Evolutionary conservation across 192 early-diverging fungal species (phyloP).

Genomic region (Entomortierella lignicola): DNA sequence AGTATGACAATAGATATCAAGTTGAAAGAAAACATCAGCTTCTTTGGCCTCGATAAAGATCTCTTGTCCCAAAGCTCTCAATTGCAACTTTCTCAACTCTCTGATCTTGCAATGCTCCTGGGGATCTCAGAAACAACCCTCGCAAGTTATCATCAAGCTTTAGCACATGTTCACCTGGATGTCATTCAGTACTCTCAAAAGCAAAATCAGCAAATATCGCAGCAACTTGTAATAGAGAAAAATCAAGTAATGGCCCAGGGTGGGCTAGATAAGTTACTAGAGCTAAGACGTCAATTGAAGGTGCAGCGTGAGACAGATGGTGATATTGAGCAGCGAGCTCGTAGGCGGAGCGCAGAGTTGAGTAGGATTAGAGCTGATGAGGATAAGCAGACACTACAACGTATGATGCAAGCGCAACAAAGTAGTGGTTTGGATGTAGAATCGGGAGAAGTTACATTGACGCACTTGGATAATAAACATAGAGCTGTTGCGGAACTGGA

Average conservation of each 20-base stretch:
- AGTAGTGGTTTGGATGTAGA: conserved; percentile 21
- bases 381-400: not conserved
- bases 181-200: not conserved
- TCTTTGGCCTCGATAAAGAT: conserved; percentile 13
- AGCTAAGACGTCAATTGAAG: conserved; percentile 1
- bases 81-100: not conserved
- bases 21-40: conserved; percentile 18
- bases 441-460: conserved; percentile 10
- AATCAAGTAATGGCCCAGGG: not conserved
- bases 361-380: conserved; percentile 6
- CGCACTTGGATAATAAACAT: conserved; percentile 21
- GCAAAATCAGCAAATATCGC: not conserved
- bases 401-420: conserved; percentile 6
- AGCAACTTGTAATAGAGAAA: not conserved
- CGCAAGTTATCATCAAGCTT: conserved; percentile 9
- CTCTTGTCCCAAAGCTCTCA: conserved; percentile 1
- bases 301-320: conserved; percentile 12
- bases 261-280: conserved; percentile 7
- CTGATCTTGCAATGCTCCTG: conserved; percentile 34
- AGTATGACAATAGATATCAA: conserved; percentile 6
- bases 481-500: conserved; percentile 3
- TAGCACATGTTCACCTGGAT: conserved; percentile 20
- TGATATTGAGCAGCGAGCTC: conserved; percentile 30
- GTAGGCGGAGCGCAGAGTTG: conserved; percentile 35
- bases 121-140: conserved; percentile 17